Evolutionary conservation across 257 asterid genomes (phyloP), one percentile per base, ranked within the genome.

Genomic region (Plantago ovata): DNA sequence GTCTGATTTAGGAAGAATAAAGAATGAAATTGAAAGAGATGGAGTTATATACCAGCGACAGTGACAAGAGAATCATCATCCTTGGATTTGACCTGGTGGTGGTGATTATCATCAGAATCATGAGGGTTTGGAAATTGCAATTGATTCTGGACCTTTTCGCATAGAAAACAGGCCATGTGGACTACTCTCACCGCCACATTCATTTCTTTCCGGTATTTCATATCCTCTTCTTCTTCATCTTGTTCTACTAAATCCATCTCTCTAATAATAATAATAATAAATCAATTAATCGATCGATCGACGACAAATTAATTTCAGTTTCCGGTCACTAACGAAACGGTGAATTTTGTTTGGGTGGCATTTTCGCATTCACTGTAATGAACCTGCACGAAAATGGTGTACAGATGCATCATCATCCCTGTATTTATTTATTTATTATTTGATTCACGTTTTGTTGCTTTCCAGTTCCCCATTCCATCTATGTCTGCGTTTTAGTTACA

Each of bases 11-110:
- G 12, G 22, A 42, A 16, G 24, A 13, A 15, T 4, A 40, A 45
- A 65, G 58, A 62, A 60, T 12, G n/a, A n/a, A 10, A 66, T 36
- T 38, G 51, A 3, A 18, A 12, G 60, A 58, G 39, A 16, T n/a
- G n/a, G n/a, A n/a, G n/a, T n/a, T n/a, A n/a, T n/a, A n/a, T n/a
- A 87, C 96, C 96, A 36, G 96, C 96, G 54, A 87, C 53, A 6
- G 95, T 87, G 43, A 87, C 93, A 8, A 82, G 95, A 63, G 96
- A 84, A 49, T 81, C 48, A n/a, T 84, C 93, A n/a, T 77, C 77
- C 72, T 87, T 87, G 73, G 92, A 69, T 19, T 77, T 84, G 13
- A 84, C 81, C 12, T 72, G 77, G 1, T 64, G 59, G n/a, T n/a
- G n/a, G n/a, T n/a, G n/a, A n/a, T n/a, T n/a, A n/a, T n/a, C n/a